Percentiles rank a stretch among this genome's conserved stretches.
These are phyloP conservation scores for Massarina eburnea DNA, from an alignment of 2,329 filamentous ascomycete species.

Conservation along the genomic window DNA sequence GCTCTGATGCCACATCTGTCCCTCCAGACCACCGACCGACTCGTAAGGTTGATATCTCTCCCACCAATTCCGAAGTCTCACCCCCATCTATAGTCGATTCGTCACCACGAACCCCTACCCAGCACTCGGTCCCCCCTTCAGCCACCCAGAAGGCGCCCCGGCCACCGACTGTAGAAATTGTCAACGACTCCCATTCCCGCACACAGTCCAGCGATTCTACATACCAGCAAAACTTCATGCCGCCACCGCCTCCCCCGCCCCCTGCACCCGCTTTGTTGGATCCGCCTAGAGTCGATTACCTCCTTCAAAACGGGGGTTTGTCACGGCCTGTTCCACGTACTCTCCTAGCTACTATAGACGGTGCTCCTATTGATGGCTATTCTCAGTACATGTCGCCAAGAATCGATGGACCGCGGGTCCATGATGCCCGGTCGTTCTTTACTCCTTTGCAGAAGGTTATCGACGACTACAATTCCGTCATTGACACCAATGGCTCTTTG, in stretches of 20 bases:
- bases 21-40: conserved; percentile 41
- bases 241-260: conserved; percentile 70
- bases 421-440: conserved; percentile 74
- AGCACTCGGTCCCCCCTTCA: conserved; percentile 41
- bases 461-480: conserved; percentile 81
- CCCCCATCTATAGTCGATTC: conserved; percentile 47
- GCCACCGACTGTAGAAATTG: conserved; percentile 48
- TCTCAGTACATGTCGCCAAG: conserved; percentile 61
- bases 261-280: conserved; percentile 65
- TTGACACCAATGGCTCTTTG: conserved; percentile 81
- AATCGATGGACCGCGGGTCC: conserved; percentile 37
- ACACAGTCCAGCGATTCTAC: conserved; percentile 36
- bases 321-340: conserved; percentile 70
- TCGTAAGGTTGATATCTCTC: conserved; percentile 30
- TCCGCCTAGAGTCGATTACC: conserved; percentile 85
- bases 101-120: conserved; percentile 49
- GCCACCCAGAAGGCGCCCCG: conserved; percentile 32
- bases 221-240: conserved; percentile 54
- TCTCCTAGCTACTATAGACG: conserved; percentile 67
- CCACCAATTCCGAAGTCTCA: conserved; percentile 41
- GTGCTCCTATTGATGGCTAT: conserved; percentile 57
- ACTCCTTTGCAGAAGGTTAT: conserved; percentile 79
- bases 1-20: conserved; percentile 51
- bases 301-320: conserved; percentile 85
- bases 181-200: conserved; percentile 43